Conservation (phyloP, 1,284 basidiomycete genomes). For the Cryptococcus neoformans region DNA sequence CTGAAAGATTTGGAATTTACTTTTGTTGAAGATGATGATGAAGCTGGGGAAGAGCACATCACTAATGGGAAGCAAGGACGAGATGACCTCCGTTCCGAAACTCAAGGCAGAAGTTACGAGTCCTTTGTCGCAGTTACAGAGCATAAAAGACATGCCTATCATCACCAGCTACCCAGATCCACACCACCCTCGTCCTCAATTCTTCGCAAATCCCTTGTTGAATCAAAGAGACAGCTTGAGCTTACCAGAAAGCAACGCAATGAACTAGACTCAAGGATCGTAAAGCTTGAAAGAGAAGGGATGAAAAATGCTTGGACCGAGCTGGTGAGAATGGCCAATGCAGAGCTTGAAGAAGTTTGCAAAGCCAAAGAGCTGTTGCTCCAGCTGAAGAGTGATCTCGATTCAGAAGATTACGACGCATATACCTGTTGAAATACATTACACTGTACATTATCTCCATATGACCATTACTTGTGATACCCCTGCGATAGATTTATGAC, state of each 20-base stretch:
- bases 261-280: background rate
- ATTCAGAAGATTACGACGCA: too few species aligned
- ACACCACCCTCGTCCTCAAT: background rate
- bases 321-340: background rate
- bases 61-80: too few species aligned
- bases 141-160: too few species aligned
- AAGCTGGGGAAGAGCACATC: too few species aligned
- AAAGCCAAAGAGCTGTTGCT: background rate
- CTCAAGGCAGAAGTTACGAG: too few species aligned
- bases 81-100: too few species aligned
- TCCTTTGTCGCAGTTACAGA: too few species aligned
- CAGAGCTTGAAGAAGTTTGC: background rate
- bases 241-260: background rate
- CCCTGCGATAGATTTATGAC: constrained; percentile 4
- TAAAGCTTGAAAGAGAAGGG: background rate
- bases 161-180: background rate
- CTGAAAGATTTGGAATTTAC: constrained; percentile 12
- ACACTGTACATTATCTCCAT: too few species aligned
- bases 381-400: too few species aligned
- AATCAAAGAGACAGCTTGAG: background rate
- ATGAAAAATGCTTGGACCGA: background rate
- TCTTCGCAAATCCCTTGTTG: background rate
- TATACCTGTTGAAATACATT: too few species aligned
- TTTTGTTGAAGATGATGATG: constrained; percentile 2
- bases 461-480: too few species aligned